Percentiles rank a stretch among this genome's conserved stretches.
These are phyloP conservation scores for Colletotrichum sp. DNA, from an alignment of 2,329 filamentous ascomycete genomes.

Conservation along the genomic window DNA sequence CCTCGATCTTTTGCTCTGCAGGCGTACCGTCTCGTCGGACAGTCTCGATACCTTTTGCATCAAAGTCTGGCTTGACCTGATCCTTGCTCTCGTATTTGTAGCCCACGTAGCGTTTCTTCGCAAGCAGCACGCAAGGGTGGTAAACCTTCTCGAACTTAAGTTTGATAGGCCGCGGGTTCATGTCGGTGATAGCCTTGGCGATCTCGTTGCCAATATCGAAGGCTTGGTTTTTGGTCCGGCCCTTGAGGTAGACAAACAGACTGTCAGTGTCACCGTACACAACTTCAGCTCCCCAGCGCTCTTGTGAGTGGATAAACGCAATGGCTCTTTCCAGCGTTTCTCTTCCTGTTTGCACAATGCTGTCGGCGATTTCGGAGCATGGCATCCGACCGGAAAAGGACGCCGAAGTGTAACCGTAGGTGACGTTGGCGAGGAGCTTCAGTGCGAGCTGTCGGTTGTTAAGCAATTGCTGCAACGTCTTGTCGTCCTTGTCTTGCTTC, in stretches of 20 bases:
- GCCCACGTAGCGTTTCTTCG: constrained; percentile 97
- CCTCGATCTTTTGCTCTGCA: constrained; percentile 95
- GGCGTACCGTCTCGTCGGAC: constrained; percentile 94
- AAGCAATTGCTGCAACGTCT: constrained; percentile 80
- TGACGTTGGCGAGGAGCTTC: constrained; percentile 98
- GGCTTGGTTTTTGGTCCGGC: constrained; percentile 84
- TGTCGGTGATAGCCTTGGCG: constrained; percentile 81
- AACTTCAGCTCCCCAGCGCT: constrained; percentile 91
- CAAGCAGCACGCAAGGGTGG: constrained; percentile 89
- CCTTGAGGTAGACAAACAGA: constrained; percentile 88
- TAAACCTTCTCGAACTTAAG: constrained; percentile 99
- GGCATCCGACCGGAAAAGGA: constrained; percentile 98
- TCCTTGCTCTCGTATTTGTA: constrained; percentile 89
- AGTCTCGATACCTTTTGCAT: constrained; percentile 98
- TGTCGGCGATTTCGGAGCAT: constrained; percentile 96
- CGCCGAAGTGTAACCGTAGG: constrained; percentile 96
- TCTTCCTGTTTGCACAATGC: constrained; percentile 93
- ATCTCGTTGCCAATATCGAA: constrained; percentile 95
- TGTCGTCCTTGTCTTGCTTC: constrained; percentile 92
- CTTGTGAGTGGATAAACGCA: constrained; percentile 86
- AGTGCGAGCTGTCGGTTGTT: constrained; percentile 94
- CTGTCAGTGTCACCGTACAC: constrained; percentile 99
- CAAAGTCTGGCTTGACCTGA: constrained; percentile 85
- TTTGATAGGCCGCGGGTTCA: constrained; percentile 91
- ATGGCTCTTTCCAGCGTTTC: constrained; percentile 96